Conservation (phyloP, 495 filamentous ascomycete species). For the Neurospora discreta region DNA sequence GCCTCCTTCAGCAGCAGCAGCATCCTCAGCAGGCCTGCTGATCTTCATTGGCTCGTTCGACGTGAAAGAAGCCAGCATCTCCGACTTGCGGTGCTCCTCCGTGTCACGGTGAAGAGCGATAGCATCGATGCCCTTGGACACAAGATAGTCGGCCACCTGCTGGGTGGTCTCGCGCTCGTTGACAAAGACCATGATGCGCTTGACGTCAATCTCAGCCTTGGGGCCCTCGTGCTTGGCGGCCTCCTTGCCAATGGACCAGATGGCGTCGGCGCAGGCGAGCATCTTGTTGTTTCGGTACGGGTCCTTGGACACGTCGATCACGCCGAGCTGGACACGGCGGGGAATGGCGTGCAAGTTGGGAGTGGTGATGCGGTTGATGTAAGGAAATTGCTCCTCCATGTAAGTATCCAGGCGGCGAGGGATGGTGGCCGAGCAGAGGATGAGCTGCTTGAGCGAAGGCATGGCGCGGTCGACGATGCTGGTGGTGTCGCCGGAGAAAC, state of each 20-base stretch:
- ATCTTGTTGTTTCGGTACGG: conserved; percentile 85
- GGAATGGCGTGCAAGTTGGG: conserved; percentile 94
- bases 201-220: conserved; percentile 44
- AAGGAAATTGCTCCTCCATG: conserved; percentile 69
- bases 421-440: conserved; percentile 95
- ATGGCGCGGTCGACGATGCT: conserved; percentile 65
- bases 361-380: conserved; percentile 74
- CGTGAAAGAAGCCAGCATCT: conserved; percentile 74
- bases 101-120: conserved; percentile 74
- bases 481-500: conserved; percentile 73
- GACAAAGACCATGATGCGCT: conserved; percentile 91
- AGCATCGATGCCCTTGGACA: conserved; percentile 78
- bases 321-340: conserved; percentile 83
- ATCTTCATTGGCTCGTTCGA: conserved; percentile 32
- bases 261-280: conserved; percentile 85
- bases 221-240: conserved; percentile 42
- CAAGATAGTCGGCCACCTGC: conserved; percentile 69
- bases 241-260: conserved; percentile 85
- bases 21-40: conserved; percentile 4
- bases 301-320: conserved; percentile 79
- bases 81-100: conserved; percentile 54
- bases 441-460: conserved; percentile 73
- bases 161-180: conserved; percentile 87
- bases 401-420: conserved; percentile 75
- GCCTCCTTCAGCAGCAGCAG: conserved; percentile 5